A percentile compares a stretch with the other conserved stretches of the same genome.
These are phyloP conservation scores for Chlorokybus atmophyticus DNA, from an alignment of 139 green algal genomes.

Conservation along the genomic window DNA sequence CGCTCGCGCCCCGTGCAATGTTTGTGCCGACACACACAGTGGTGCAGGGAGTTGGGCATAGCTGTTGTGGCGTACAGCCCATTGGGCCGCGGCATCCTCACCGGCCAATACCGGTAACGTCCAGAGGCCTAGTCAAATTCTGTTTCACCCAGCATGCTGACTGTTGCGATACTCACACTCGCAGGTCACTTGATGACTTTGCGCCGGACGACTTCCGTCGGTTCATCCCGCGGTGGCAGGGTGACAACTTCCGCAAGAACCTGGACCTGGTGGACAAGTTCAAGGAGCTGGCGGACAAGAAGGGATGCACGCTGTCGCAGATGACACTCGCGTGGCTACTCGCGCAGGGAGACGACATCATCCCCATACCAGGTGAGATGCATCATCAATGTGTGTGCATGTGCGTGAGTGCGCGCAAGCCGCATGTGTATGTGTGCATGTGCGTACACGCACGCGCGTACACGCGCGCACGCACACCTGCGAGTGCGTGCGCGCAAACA, in stretches of 20 bases:
- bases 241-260: constrained; percentile 43
- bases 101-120: too few relatives aligned
- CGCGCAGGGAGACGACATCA: constrained; percentile 43
- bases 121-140: too few relatives aligned
- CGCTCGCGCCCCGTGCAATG: too few relatives aligned
- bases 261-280: constrained; percentile 43
- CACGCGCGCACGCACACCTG: too few relatives aligned
- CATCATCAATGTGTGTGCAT: too few relatives aligned
- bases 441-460: too few relatives aligned
- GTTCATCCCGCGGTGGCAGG: constrained; percentile 17
- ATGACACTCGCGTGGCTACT: constrained; percentile 63
- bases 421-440: too few relatives aligned
- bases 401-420: too few relatives aligned
- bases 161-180: neutral
- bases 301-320: constrained; percentile 49
- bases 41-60: constrained; percentile 51
- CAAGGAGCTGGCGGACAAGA: constrained; percentile 35
- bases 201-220: constrained; percentile 29
- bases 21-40: neutral
- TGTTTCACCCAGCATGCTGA: neutral
- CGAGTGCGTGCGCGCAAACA: too few relatives aligned
- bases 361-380: constrained; percentile 63
- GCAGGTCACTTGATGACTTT: constrained; percentile 17
- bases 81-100: constrained; percentile 49
- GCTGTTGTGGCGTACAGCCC: constrained; percentile 55